Percentiles rank a stretch among this genome's conserved stretches.
Conservation (phyloP, 192 early-diverging fungal species). For the Spizellomyces punctatus region DNA sequence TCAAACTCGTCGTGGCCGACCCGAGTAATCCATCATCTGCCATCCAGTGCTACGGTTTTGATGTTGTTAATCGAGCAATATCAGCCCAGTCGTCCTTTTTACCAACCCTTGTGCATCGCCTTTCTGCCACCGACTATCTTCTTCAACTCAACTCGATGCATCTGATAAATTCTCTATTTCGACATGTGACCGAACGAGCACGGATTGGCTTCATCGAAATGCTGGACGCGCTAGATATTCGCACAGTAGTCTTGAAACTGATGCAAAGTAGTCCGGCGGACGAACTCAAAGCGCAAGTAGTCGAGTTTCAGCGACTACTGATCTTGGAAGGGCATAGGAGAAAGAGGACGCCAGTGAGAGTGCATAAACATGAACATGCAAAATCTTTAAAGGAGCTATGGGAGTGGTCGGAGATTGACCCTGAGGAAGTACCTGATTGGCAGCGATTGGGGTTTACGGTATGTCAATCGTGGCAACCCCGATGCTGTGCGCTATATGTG, state of each 20-base stretch:
- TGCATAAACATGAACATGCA: constrained; percentile 55
- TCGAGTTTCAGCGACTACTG: constrained; percentile 69
- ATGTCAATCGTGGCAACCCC: constrained; percentile 11
- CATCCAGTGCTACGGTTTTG: constrained; percentile 53
- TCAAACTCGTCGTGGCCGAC: constrained; percentile 56
- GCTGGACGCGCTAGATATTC: constrained; percentile 55
- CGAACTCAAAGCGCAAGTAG: constrained; percentile 60
- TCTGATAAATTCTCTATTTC: constrained; percentile 64
- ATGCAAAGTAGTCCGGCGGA: constrained; percentile 54
- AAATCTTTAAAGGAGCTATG: constrained; percentile 58
- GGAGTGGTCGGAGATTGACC: constrained; percentile 46
- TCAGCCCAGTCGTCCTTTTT: constrained; percentile 46
- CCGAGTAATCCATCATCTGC: constrained; percentile 32
- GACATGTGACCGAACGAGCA: constrained; percentile 60
- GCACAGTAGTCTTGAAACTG: constrained; percentile 51
- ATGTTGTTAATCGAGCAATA: constrained; percentile 56
- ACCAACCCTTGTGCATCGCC: constrained; percentile 58
- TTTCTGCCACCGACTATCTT: constrained; percentile 61
- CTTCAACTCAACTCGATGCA: constrained; percentile 66
- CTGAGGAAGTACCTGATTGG: constrained; percentile 57
- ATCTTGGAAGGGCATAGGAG: constrained; percentile 58
- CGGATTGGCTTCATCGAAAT: constrained; percentile 48
- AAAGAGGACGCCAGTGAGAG: constrained; percentile 51
- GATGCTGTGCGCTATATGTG: background rate
- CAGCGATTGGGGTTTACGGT: constrained; percentile 69